Conservation (phyloP, 768 basidiomycete genomes). For the Pulveroboletus sp. region DNA sequence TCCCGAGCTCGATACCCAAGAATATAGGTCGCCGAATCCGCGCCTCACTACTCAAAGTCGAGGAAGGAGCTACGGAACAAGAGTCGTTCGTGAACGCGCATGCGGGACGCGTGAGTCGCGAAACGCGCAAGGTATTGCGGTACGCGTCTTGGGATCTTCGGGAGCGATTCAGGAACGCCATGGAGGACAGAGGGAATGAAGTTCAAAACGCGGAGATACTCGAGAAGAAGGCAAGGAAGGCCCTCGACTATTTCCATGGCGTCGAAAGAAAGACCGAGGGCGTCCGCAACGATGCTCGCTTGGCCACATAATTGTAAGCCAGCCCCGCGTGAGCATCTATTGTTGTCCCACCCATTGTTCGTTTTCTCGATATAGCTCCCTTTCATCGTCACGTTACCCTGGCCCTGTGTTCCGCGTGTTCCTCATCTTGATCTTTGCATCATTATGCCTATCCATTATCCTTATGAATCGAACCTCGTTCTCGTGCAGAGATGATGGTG, state of each 20-base stretch:
- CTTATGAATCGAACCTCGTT: no score
- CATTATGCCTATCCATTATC: no score
- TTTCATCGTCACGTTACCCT: conserved; percentile 8
- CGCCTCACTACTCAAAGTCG: conserved; percentile 50
- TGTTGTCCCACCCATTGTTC: no score
- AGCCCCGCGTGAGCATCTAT: no score
- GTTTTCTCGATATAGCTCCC: not conserved
- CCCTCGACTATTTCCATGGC: conserved; percentile 67
- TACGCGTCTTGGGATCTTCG: conserved; percentile 87
- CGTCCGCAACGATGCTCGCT: conserved; percentile 29
- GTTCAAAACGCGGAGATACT: conserved; percentile 73
- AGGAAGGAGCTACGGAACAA: conserved; percentile 45
- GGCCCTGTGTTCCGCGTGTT: no score
- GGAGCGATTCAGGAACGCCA: conserved; percentile 72
- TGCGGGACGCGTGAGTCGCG: conserved; percentile 64
- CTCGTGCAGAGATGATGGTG: no score
- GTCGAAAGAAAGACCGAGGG: conserved; percentile 44
- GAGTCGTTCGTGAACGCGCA: conserved; percentile 65
- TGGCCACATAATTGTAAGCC: conserved; percentile 14
- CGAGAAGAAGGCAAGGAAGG: conserved; percentile 64
- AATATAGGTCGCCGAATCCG: conserved; percentile 85
- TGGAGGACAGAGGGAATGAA: conserved; percentile 77
- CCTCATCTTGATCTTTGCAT: no score
- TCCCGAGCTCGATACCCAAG: conserved; percentile 83
- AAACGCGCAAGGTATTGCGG: conserved; percentile 91